Conservation (phyloP, 2,329 filamentous ascomycete genomes). For the Hypoxylon sp. region DNA sequence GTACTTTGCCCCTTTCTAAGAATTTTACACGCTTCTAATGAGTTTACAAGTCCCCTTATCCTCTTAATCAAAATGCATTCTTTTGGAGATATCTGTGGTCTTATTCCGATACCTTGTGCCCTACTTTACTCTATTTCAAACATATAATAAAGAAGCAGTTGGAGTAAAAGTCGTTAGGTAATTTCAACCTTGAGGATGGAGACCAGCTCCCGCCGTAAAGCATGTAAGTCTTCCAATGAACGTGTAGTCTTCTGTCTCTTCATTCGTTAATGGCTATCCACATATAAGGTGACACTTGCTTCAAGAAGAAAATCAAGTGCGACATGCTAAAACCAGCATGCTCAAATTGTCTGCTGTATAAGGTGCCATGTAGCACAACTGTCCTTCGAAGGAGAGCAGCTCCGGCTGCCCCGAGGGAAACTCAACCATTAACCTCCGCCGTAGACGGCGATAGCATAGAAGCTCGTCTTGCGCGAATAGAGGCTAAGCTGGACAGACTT, state of each 20-base stretch:
- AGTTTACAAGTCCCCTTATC: background rate
- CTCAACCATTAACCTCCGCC: conserved; percentile 2
- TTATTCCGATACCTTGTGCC: background rate
- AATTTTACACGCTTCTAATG: background rate
- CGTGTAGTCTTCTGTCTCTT: background rate
- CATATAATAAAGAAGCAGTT: background rate
- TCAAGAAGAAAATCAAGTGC: conserved; percentile 61
- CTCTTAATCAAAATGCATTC: background rate
- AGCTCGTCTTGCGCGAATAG: conserved; percentile 48
- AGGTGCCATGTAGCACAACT: conserved; percentile 55
- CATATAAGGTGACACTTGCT: conserved; percentile 55
- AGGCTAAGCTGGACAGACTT: conserved; percentile 47
- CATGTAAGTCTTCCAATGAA: conserved; percentile 30
- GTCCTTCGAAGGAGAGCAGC: conserved; percentile 45
- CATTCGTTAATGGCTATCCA: conserved; percentile 2
- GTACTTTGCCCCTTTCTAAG: background rate
- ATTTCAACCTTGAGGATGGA: conserved; percentile 42
- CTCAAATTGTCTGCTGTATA: conserved; percentile 59
- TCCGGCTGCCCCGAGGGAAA: conserved; percentile 24
- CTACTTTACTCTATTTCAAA: background rate
- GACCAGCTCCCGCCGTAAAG: conserved; percentile 48
- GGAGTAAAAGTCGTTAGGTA: background rate
- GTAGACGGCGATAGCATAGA: conserved; percentile 34
- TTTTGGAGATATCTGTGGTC: background rate
- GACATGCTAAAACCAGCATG: conserved; percentile 59